A percentile compares a stretch with the other conserved stretches of the same genome.
These are phyloP conservation scores for Mrakia blollopis DNA, from an alignment of 768 basidiomycete species.

Conservation along the genomic window DNA sequence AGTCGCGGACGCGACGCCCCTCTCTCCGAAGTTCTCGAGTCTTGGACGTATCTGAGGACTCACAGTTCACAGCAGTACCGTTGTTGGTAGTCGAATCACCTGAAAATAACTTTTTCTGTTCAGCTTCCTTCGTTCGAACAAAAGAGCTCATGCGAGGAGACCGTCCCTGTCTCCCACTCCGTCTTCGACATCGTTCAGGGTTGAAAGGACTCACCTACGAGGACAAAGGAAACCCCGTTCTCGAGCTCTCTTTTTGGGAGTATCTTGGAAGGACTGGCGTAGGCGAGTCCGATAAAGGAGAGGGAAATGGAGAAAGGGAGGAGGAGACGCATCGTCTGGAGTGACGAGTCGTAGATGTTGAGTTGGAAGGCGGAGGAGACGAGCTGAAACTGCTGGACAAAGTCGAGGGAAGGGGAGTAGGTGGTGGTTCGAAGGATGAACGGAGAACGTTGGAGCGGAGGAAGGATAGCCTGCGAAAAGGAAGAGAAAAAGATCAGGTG, in stretches of 20 bases:
- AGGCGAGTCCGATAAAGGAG: too few relatives aligned
- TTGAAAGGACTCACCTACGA: too few relatives aligned
- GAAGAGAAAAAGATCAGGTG: background rate
- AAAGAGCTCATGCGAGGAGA: too few relatives aligned
- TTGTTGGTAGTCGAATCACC: constrained; percentile 12
- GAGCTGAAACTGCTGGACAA: background rate
- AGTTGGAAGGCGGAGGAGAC: background rate
- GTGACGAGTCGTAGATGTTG: background rate
- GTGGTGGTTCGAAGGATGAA: background rate
- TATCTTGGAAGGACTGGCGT: background rate
- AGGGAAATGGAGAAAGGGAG: background rate
- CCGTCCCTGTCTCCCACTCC: too few relatives aligned
- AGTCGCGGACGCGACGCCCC: background rate
- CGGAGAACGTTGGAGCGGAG: background rate
- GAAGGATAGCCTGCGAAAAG: background rate
- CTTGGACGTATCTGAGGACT: background rate
- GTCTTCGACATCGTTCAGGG: too few relatives aligned
- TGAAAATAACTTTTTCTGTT: too few relatives aligned
- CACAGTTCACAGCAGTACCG: constrained; percentile 3
- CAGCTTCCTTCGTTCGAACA: too few relatives aligned
- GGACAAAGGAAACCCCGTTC: background rate
- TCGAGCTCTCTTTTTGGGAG: background rate
- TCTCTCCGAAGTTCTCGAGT: too few relatives aligned
- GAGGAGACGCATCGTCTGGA: background rate
- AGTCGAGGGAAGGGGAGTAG: background rate